Conservation (phyloP, 768 basidiomycete genomes). For the Suillus spraguei region DNA sequence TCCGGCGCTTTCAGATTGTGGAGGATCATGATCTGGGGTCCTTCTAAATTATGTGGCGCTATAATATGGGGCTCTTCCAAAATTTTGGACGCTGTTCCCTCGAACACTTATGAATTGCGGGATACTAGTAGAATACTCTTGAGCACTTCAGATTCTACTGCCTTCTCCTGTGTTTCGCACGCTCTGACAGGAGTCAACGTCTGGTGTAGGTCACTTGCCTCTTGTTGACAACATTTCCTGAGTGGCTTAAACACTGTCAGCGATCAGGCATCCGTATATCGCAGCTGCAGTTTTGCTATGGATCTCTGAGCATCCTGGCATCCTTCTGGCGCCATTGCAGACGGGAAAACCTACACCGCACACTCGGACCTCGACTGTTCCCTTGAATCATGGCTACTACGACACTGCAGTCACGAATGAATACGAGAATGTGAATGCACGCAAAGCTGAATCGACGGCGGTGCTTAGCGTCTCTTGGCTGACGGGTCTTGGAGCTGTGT, state of each 20-base stretch:
- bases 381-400: background rate
- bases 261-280: slow-evolving; percentile 4
- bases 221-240: background rate
- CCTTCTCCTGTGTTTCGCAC: background rate
- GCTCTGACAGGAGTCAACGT: background rate
- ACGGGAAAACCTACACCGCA: background rate
- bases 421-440: background rate
- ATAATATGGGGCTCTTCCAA: background rate
- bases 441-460: background rate
- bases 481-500: background rate
- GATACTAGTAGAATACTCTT: background rate
- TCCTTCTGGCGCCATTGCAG: slow-evolving; percentile 3
- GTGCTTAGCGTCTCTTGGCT: slow-evolving; percentile 1
- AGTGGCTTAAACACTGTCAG: background rate
- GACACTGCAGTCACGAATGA: background rate
- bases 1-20: background rate
- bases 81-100: background rate
- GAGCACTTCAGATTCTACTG: background rate
- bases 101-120: background rate
- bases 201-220: background rate
- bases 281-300: background rate
- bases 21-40: background rate
- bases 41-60: background rate
- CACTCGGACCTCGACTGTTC: background rate
- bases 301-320: background rate